Conservation (phyloP, 2,329 filamentous ascomycete species). For the Didymella segeticola region DNA sequence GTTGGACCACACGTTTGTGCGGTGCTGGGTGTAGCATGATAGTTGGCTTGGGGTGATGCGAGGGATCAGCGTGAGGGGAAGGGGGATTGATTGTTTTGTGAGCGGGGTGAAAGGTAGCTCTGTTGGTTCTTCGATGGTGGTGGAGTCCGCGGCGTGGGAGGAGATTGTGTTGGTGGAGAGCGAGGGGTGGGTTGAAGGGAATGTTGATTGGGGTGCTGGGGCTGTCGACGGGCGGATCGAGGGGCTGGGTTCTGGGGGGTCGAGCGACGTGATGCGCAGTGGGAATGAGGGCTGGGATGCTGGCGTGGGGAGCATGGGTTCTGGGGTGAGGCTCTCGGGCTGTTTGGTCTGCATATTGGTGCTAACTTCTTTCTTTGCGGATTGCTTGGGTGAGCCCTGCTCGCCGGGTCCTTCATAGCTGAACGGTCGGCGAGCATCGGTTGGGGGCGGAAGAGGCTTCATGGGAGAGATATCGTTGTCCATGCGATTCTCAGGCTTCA, state of each 20-base stretch:
- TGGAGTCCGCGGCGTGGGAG: too few species aligned
- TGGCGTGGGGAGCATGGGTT: background rate
- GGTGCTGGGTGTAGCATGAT: slow-evolving; percentile 43
- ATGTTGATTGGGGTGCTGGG: slow-evolving; percentile 10
- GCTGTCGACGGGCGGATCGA: slow-evolving; percentile 10
- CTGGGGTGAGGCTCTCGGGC: background rate
- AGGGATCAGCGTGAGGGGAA: slow-evolving; percentile 26
- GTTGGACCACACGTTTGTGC: slow-evolving; percentile 34
- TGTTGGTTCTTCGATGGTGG: too few species aligned
- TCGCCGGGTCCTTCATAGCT: slow-evolving; percentile 32
- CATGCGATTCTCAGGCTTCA: slow-evolving; percentile 25
- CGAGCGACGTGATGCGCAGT: slow-evolving; percentile 18
- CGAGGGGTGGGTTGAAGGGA: slow-evolving; percentile 1
- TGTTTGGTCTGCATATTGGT: background rate
- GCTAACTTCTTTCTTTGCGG: background rate
- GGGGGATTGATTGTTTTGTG: slow-evolving; percentile 25
- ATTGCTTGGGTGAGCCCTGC: slow-evolving; percentile 5
- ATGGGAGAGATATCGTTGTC: slow-evolving; percentile 31
- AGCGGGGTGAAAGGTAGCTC: slow-evolving; percentile 28
- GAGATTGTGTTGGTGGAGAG: background rate
- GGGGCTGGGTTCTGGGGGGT: slow-evolving; percentile 18
- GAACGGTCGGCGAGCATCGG: slow-evolving; percentile 30
- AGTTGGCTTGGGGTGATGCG: slow-evolving; percentile 41
- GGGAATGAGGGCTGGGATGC: slow-evolving; percentile 2
- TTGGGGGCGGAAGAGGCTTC: slow-evolving; percentile 26